These are phyloP conservation scores for Centaurea solstitialis DNA, from an alignment of 129 eudicot species.

Conservation along the genomic window DNA sequence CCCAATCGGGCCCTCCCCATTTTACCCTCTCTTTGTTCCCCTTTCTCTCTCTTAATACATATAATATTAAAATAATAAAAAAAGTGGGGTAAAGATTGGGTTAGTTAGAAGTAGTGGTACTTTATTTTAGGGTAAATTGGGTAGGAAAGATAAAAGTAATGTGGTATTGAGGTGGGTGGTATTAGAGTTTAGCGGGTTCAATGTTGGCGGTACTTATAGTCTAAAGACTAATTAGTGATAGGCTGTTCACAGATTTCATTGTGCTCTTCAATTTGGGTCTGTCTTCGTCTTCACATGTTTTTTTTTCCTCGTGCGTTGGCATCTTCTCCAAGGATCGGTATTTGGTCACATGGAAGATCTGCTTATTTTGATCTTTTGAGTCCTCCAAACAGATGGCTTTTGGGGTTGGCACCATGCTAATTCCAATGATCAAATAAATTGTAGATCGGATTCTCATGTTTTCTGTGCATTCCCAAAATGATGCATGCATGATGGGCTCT, in stretches of 20 bases:
- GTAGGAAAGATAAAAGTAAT: no score
- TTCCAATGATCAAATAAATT: not conserved
- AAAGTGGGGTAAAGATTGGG: no score
- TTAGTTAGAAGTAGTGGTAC: no score
- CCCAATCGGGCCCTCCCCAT: no score
- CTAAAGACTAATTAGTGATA: no score
- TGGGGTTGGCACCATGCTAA: not conserved
- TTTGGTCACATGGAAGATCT: not conserved
- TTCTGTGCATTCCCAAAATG: not conserved
- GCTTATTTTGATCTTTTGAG: not conserved
- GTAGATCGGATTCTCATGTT: not conserved
- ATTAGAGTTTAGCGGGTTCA: no score
- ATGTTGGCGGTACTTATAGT: no score
- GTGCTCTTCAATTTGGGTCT: not conserved
- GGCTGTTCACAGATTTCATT: not conserved
- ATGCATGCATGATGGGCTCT: not conserved
- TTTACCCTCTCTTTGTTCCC: no score
- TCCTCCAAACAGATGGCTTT: not conserved
- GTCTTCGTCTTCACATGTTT: not conserved
- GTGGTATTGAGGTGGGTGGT: no score
- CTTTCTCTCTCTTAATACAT: no score
- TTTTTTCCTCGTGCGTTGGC: not conserved
- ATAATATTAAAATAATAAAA: no score
- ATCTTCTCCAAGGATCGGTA: not conserved
- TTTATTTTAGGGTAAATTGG: no score